These are phyloP conservation scores for Thelonectria blattea DNA, from an alignment of 2,329 filamentous ascomycete species.

Conservation along the genomic window DNA sequence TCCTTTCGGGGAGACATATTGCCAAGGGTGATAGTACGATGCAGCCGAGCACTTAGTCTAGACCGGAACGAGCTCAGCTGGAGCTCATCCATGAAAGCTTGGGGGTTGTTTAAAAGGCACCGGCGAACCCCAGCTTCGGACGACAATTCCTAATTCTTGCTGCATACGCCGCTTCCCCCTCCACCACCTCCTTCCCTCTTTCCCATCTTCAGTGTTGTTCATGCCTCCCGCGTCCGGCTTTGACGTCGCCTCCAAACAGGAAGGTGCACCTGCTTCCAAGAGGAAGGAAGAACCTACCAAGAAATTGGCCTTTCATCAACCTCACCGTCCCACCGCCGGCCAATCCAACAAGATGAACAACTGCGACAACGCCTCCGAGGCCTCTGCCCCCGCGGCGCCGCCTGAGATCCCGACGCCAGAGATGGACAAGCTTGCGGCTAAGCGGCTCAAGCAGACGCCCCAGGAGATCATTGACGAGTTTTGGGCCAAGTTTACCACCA, in stretches of 20 bases:
- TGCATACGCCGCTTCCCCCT: neutral
- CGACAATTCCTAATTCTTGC: too few species aligned
- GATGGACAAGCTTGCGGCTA: constrained; percentile 2
- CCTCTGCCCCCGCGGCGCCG: neutral
- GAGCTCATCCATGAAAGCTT: neutral
- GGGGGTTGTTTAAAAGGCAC: constrained; percentile 1
- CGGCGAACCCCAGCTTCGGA: neutral
- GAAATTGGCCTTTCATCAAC: neutral
- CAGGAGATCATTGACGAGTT: constrained; percentile 75
- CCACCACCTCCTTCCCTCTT: neutral
- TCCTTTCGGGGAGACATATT: neutral
- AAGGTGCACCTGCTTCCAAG: neutral
- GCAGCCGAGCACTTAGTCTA: too few species aligned
- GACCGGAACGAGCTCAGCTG: too few species aligned
- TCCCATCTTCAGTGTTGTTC: too few species aligned
- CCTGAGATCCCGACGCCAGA: constrained; percentile 4
- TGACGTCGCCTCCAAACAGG: neutral
- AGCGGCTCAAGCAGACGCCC: constrained; percentile 58
- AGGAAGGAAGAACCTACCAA: neutral
- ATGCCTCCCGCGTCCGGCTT: neutral
- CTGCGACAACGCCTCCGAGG: neutral
- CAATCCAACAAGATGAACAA: neutral
- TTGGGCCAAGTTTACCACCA: constrained; percentile 74
- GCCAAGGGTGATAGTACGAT: too few species aligned
- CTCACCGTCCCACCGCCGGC: neutral